These are phyloP conservation scores for Rubus idaeus DNA, from an alignment of 306 rosid species.

Conservation along the genomic window DNA sequence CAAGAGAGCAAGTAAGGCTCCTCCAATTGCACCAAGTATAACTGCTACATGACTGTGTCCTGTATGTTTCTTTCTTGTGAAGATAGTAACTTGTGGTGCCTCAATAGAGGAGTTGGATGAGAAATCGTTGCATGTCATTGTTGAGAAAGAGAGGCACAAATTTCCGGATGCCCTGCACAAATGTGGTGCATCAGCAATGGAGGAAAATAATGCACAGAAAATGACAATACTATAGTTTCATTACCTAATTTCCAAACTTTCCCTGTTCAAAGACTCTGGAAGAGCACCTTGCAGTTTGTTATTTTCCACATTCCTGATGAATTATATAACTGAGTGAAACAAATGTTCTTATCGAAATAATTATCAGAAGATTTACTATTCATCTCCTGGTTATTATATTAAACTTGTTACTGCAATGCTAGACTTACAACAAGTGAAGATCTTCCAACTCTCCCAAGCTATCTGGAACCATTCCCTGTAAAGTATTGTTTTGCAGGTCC, in stretches of 20 bases:
- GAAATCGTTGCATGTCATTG: slow-evolving; percentile 54
- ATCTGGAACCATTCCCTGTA: slow-evolving; percentile 74
- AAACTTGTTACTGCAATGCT: slow-evolving; percentile 3
- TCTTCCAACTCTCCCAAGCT: slow-evolving; percentile 79
- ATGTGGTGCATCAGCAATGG: slow-evolving; percentile 21
- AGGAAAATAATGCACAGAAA: not conserved
- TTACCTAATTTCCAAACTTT: slow-evolving; percentile 75
- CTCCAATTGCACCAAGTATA: slow-evolving; percentile 55
- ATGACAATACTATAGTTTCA: not conserved
- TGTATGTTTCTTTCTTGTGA: slow-evolving; percentile 46
- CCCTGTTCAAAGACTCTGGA: slow-evolving; percentile 71
- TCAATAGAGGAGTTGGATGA: slow-evolving; percentile 63
- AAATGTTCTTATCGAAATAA: not conserved
- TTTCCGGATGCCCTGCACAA: slow-evolving; percentile 77
- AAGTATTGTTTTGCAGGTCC: slow-evolving; percentile 78
- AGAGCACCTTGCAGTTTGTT: slow-evolving; percentile 81
- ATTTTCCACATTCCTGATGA: slow-evolving; percentile 74
- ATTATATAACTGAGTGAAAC: slow-evolving; percentile 15
- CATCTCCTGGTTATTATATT: not conserved
- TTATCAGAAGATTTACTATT: slow-evolving; percentile 2
- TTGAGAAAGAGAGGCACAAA: slow-evolving; percentile 68
- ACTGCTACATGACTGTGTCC: slow-evolving; percentile 41
- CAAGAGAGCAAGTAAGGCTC: slow-evolving; percentile 46
- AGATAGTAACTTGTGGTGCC: slow-evolving; percentile 69
- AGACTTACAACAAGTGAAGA: slow-evolving; percentile 80